Evolutionary conservation across 225 moss, liverwort and hornwort genomes (phyloP).

Genomic region (Rhytidiadelphus loreus): DNA sequence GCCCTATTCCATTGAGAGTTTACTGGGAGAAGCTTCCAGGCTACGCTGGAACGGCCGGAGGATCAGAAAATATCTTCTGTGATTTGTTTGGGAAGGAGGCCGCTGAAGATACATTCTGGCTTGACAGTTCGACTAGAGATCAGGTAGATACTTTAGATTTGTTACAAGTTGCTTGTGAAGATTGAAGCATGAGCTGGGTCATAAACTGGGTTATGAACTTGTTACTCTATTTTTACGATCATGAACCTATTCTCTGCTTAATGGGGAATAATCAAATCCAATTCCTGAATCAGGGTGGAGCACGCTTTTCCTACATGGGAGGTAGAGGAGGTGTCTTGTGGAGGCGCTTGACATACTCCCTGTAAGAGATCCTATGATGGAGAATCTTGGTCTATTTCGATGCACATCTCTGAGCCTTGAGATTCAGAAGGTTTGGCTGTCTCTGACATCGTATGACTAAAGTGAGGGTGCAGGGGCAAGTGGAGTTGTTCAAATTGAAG

Average conservation of each 20-base stretch:
- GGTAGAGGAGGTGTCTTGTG: slow-evolving; percentile 87
- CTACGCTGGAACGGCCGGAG: slow-evolving; percentile 59
- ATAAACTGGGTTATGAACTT: background rate
- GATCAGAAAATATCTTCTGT: slow-evolving; percentile 77
- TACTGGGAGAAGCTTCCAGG: slow-evolving; percentile 71
- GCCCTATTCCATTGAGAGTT: slow-evolving; percentile 33
- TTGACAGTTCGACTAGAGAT: slow-evolving; percentile 91
- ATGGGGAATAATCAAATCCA: background rate
- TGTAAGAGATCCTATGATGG: slow-evolving; percentile 20
- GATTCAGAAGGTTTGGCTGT: background rate
- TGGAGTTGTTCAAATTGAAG: slow-evolving; percentile 68
- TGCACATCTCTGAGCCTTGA: background rate
- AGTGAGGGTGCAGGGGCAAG: slow-evolving; percentile 45
- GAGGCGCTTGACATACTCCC: slow-evolving; percentile 76
- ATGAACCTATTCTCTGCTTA: background rate
- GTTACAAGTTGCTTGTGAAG: background rate
- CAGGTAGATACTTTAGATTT: slow-evolving; percentile 39
- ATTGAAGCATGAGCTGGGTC: background rate
- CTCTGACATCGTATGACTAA: slow-evolving; percentile 6
- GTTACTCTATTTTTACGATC: background rate
- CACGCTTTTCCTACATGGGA: slow-evolving; percentile 98
- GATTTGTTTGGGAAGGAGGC: slow-evolving; percentile 68
- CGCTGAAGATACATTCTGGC: slow-evolving; percentile 86
- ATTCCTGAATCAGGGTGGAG: slow-evolving; percentile 57
- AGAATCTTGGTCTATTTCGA: background rate